These are phyloP conservation scores for Auriculariales sp. DNA, from an alignment of 768 basidiomycete species.

Conservation along the genomic window DNA sequence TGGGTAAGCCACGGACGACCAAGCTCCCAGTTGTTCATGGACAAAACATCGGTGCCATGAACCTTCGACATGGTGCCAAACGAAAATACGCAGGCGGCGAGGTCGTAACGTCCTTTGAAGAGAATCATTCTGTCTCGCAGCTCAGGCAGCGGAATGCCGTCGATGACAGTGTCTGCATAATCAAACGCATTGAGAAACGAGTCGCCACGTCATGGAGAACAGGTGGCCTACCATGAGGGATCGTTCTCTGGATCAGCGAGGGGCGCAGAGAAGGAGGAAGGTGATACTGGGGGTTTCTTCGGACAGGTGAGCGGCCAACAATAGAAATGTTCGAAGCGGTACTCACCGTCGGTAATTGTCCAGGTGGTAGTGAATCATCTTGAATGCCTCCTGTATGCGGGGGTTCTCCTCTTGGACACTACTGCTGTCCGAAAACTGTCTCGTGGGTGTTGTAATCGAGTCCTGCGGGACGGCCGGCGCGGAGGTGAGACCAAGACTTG, in stretches of 20 bases:
- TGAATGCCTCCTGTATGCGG: slow-evolving; percentile 64
- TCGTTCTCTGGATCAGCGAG: slow-evolving; percentile 75
- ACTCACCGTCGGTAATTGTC: slow-evolving; percentile 81
- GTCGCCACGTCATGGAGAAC: neutral
- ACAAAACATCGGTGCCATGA: slow-evolving; percentile 86
- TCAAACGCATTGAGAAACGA: neutral
- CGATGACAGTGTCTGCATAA: slow-evolving; percentile 70
- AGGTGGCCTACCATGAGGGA: slow-evolving; percentile 57
- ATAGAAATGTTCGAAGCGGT: no score
- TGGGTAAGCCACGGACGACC: slow-evolving; percentile 68
- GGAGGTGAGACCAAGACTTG: neutral
- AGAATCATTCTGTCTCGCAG: slow-evolving; percentile 85
- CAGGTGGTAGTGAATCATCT: slow-evolving; percentile 74
- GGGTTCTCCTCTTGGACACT: slow-evolving; percentile 49
- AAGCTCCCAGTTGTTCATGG: slow-evolving; percentile 83
- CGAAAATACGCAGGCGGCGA: slow-evolving; percentile 68
- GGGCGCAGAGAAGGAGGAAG: slow-evolving; percentile 79
- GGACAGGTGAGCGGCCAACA: no score
- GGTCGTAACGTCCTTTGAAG: slow-evolving; percentile 62
- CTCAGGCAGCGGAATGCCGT: slow-evolving; percentile 78
- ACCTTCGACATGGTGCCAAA: slow-evolving; percentile 54
- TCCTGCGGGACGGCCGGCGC: neutral
- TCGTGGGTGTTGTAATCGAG: no score
- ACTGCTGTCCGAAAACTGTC: no score
- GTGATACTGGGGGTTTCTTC: slow-evolving; percentile 75